phyloP scores from a whole-genome alignment of 2,329 filamentous ascomycete genomes.

The Fonsecaea pedrosoi region DNA sequence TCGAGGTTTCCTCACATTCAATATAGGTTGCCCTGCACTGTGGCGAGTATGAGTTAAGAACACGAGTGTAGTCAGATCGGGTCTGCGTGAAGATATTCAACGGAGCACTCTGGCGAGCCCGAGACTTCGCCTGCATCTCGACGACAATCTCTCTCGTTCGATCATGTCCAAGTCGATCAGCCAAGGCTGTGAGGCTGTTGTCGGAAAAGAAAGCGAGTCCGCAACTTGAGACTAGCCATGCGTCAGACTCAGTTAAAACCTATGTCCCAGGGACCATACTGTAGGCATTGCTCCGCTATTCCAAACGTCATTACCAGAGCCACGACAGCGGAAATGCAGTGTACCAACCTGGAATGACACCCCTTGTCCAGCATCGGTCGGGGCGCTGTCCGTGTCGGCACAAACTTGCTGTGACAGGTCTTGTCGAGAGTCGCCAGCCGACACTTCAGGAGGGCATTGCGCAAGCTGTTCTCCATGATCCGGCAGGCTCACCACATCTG shows the following conservation, averaged over 20 bases:
- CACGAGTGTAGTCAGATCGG: slow-evolving; percentile 31
- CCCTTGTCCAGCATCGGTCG: not conserved
- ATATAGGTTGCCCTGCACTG: slow-evolving; percentile 31
- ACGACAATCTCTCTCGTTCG: slow-evolving; percentile 40
- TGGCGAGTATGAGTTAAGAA: slow-evolving; percentile 26
- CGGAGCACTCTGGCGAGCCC: slow-evolving; percentile 1
- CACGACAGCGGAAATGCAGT: not conserved
- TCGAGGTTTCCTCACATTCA: slow-evolving; percentile 26
- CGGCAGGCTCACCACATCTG: not conserved
- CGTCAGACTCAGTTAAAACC: slow-evolving; percentile 42
- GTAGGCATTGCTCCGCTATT: slow-evolving; percentile 19
- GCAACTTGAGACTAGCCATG: slow-evolving; percentile 45
- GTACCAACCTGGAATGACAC: slow-evolving; percentile 5
- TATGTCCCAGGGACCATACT: slow-evolving; percentile 33
- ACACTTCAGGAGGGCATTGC: not conserved
- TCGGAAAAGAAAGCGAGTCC: slow-evolving; percentile 49
- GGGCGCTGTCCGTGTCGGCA: not conserved
- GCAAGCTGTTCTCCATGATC: not conserved
- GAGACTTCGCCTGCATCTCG: slow-evolving; percentile 22
- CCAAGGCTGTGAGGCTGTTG: slow-evolving; percentile 43
- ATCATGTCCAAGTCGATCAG: slow-evolving; percentile 40
- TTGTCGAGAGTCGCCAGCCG: not conserved
- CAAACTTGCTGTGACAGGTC: not conserved
- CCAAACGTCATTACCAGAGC: slow-evolving; percentile 1
- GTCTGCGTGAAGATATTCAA: slow-evolving; percentile 34